These are phyloP conservation scores for Corinectria fuckeliana DNA, from an alignment of 2,329 filamentous ascomycete species.

Conservation along the genomic window DNA sequence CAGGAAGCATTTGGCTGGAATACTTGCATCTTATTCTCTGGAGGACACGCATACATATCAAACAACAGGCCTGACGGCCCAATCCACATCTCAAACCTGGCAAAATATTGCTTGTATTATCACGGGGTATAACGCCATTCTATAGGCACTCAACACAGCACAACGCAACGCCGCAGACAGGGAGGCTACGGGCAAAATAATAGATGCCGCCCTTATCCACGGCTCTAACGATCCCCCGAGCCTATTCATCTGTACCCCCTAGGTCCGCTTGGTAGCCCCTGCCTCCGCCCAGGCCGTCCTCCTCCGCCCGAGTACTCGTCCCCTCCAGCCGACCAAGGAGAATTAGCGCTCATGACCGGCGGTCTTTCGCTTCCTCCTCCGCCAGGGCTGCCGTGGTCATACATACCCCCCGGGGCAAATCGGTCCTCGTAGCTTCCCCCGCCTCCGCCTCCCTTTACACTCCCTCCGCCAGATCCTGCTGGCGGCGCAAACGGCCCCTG, in stretches of 20 bases:
- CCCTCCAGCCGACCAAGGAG: conserved; percentile 55
- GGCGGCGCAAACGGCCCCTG: conserved; percentile 57
- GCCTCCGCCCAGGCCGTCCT: conserved; percentile 40
- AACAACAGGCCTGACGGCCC: not conserved
- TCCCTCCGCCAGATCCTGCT: conserved; percentile 35
- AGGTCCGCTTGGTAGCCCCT: conserved; percentile 55
- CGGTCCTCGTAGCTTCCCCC: conserved; percentile 52
- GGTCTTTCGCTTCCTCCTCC: conserved; percentile 44
- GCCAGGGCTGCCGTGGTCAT: conserved; percentile 37
- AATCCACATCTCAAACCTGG: not conserved
- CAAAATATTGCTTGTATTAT: conserved; percentile 1
- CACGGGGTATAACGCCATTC: conserved; percentile 33
- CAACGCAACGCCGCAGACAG: conserved; percentile 22
- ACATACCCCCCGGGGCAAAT: conserved; percentile 54
- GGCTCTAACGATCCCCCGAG: not conserved
- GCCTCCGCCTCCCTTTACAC: conserved; percentile 34
- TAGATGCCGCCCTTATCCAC: not conserved
- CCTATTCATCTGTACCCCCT: conserved; percentile 45
- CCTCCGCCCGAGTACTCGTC: conserved; percentile 43
- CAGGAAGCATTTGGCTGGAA: not conserved
- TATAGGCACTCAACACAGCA: conserved; percentile 22
- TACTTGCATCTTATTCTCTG: not conserved
- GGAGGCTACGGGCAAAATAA: conserved; percentile 1
- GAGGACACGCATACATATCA: not conserved
- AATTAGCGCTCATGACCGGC: conserved; percentile 54